phyloP scores from a whole-genome alignment of 306 rosid genomes.

The Sphenostylis stenocarpa region DNA sequence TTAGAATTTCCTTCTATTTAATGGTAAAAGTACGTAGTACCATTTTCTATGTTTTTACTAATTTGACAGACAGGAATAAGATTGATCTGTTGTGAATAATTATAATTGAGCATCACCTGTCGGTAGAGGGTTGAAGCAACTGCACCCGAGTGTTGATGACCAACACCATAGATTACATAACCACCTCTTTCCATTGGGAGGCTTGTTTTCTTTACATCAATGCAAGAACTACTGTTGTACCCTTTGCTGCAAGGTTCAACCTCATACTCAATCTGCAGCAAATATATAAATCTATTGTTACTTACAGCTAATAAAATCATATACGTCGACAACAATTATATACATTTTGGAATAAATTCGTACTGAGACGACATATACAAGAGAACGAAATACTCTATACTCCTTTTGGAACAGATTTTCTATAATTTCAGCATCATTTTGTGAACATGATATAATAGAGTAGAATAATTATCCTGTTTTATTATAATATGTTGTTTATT shows the following conservation, averaged over 20 bases:
- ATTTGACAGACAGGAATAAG: background rate
- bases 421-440: background rate
- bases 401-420: background rate
- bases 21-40: no score
- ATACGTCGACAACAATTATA: background rate
- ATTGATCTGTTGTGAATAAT: background rate
- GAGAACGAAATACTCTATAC: background rate
- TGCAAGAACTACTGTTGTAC: conserved; percentile 27
- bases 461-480: no score
- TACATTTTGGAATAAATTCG: background rate
- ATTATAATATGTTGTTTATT: no score
- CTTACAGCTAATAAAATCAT: background rate
- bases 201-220: conserved; percentile 42
- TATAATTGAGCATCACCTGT: conserved; percentile 42
- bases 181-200: conserved; percentile 52
- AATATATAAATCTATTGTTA: background rate
- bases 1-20: no score
- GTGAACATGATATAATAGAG: no score
- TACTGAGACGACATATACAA: background rate
- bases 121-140: conserved; percentile 57
- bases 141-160: conserved; percentile 74
- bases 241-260: conserved; percentile 50
- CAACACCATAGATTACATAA: conserved; percentile 65
- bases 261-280: conserved; percentile 58
- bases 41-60: conserved; percentile 1